Evolutionary conservation across 306 rosid species (phyloP).

Genomic region (Cucumis cinereus): DNA sequence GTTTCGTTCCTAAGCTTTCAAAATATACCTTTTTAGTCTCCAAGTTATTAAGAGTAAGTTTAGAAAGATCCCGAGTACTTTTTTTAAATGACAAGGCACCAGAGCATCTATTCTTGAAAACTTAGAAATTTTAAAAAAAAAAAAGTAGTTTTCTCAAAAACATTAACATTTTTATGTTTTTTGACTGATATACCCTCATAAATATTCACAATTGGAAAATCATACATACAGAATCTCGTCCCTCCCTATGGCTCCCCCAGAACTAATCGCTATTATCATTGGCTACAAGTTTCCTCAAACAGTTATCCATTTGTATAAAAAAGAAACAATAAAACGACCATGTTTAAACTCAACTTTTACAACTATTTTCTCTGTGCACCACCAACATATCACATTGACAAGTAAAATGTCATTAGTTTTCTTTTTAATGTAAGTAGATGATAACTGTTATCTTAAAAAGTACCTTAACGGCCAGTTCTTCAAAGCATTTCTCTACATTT

Average conservation of each 20-base stretch:
- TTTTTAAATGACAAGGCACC: no score
- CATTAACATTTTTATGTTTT: neutral
- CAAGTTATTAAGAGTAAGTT: no score
- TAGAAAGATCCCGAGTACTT: no score
- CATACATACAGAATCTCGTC: neutral
- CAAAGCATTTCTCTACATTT: constrained; percentile 72
- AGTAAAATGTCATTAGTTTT: neutral
- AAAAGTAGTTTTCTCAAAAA: no score
- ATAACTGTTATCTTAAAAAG: neutral
- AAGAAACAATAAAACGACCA: neutral
- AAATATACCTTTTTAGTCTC: no score
- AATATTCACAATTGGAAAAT: neutral
- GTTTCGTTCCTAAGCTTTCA: no score
- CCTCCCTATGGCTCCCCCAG: neutral
- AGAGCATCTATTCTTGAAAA: no score
- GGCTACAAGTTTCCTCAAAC: neutral
- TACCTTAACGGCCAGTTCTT: constrained; percentile 87
- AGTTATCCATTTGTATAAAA: neutral
- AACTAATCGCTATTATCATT: neutral
- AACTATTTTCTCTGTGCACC: neutral
- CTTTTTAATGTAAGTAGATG: neutral
- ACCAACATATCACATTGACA: neutral
- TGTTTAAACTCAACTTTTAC: neutral
- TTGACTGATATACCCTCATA: neutral
- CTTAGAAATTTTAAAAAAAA: no score